Evolutionary conservation across 2,329 filamentous ascomycete species (phyloP).

Genomic region (Sporothrix brunneoviolacea): DNA sequence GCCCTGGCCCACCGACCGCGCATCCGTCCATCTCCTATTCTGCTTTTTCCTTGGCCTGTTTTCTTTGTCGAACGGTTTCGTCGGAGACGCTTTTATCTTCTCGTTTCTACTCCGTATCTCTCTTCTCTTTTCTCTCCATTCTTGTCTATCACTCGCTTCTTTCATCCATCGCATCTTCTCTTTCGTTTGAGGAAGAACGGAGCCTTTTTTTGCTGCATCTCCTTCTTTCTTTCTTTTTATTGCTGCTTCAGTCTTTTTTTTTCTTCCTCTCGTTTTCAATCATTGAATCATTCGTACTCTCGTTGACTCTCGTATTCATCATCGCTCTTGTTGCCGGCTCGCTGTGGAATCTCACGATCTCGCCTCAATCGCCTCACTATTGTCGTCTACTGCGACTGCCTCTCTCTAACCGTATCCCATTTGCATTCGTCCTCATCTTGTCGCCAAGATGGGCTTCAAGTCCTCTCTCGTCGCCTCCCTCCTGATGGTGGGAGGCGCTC

Average conservation of each 20-base stretch:
- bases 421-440: background rate
- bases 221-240: constrained; percentile 3
- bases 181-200: background rate
- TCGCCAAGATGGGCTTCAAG: constrained; percentile 21
- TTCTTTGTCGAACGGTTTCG: background rate
- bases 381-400: constrained; percentile 5
- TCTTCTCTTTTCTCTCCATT: background rate
- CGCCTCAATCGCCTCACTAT: background rate
- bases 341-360: background rate
- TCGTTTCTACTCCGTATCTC: background rate
- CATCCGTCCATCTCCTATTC: background rate
- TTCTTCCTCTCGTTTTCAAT: constrained; percentile 12
- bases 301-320: background rate
- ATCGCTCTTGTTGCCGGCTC: background rate
- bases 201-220: background rate
- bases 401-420: background rate
- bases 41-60: background rate
- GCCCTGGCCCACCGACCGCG: background rate
- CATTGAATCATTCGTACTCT: constrained; percentile 10
- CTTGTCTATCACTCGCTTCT: background rate
- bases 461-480: constrained; percentile 31
- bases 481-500: constrained; percentile 31
- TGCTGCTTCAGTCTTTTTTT: background rate
- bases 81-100: background rate
- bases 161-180: background rate